Evolutionary conservation across 805 yeast genomes (phyloP).

Genomic region (Ascoidea rubescens): DNA sequence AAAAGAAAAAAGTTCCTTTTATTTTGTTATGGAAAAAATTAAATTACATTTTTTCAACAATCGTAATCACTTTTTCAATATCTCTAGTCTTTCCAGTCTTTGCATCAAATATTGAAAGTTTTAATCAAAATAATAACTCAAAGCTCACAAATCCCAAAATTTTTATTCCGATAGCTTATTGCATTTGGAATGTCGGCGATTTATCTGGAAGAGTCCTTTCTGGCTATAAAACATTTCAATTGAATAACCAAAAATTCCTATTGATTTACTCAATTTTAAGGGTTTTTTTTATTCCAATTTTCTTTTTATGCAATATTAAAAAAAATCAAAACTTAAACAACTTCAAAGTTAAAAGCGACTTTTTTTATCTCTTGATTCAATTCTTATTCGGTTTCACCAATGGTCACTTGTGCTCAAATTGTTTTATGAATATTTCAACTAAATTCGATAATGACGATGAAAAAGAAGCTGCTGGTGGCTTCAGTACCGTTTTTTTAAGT

Average conservation of each 20-base stretch:
- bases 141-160: constrained; percentile 17
- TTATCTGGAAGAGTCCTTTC: constrained; percentile 62
- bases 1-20: constrained; percentile 39
- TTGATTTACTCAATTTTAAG: constrained; percentile 44
- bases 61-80: constrained; percentile 58
- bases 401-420: constrained; percentile 72
- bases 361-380: constrained; percentile 56
- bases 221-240: constrained; percentile 29
- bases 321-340: constrained; percentile 21
- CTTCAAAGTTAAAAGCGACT: constrained; percentile 36
- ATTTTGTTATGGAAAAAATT: constrained; percentile 45
- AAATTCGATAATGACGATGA: constrained; percentile 49
- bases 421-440: constrained; percentile 63
- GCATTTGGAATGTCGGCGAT: constrained; percentile 88
- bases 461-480: constrained; percentile 89
- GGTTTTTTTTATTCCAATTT: constrained; percentile 51
- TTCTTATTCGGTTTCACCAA: constrained; percentile 74
- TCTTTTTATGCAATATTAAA: constrained; percentile 51
- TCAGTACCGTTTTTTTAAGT: constrained; percentile 68
- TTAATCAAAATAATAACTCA: constrained; percentile 13
- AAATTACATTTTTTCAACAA: constrained; percentile 48
- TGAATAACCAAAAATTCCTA: constrained; percentile 28
- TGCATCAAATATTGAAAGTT: constrained; percentile 58
- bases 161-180: constrained; percentile 64
- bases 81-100: constrained; percentile 82